Evolutionary conservation across 257 asterid genomes (phyloP), one percentile per base, ranked within the genome.

Genomic region (Capsicum baccatum): DNA sequence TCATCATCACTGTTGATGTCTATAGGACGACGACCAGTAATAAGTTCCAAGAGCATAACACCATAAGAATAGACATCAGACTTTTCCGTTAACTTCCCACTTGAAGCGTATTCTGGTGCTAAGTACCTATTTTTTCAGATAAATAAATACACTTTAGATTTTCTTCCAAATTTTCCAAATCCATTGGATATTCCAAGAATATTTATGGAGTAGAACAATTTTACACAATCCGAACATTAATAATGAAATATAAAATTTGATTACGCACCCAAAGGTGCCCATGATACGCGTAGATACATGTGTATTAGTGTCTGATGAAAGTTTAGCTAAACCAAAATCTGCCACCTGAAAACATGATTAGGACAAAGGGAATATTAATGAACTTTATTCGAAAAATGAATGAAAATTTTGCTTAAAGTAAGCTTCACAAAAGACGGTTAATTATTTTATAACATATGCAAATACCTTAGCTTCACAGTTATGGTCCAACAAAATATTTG

Each of bases 271-370:
- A 63, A 96, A 94, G 39, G 99, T 96, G 79, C 99, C 99, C 99
- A 96, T 96, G 70, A 96, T 94, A 55, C 99, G 93, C 48, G 99
- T 96, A 4, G 99, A 96, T 16, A 96, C 97, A 79, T 96, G 99
- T 56, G 99, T 93, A 84, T 89, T 47, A 88, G 89, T 94, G 87
- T 94, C 99, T 5, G 86, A 83, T 17, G 97, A 94, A 71, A 96
- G 97, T 84, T 96, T 94, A 83, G 99, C 99, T 89, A 96, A 76
- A 47, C 99, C 99, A 84, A 96, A 96, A 88, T 96, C 99, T 80
- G 99, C 97, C 60, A 96, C 99, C 99, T 96, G 16, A 83, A 44
- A 52, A 10, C 4, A 35, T 21, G 13, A 52, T 79, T 37, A 48
- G 12, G 19, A 37, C 8, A 47, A 5, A 74, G n/a, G 3, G 60